These are phyloP conservation scores for Triangularia setosa DNA, from an alignment of 2,329 filamentous ascomycete genomes.

Conservation along the genomic window DNA sequence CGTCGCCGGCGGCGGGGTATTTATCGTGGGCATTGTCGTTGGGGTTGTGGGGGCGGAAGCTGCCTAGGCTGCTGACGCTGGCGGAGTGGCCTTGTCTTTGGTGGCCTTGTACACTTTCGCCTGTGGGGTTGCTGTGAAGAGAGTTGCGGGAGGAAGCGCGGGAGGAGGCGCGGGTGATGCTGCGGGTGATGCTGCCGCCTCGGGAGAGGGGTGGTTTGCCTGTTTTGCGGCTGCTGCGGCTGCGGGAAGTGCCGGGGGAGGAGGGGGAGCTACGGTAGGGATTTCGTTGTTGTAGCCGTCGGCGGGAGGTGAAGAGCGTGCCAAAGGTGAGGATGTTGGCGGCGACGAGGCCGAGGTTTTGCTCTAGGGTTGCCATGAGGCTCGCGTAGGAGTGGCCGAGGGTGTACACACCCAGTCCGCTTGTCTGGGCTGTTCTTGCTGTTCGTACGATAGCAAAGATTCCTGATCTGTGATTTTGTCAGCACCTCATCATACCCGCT, in stretches of 20 bases:
- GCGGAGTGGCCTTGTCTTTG: neutral
- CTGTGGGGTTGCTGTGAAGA: neutral
- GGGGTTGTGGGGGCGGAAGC: neutral
- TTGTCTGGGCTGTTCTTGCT: constrained; percentile 33
- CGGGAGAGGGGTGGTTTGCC: neutral
- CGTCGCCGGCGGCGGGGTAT: no score
- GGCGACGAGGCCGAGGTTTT: constrained; percentile 36
- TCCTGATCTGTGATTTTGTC: constrained; percentile 25
- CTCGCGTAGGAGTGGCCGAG: constrained; percentile 31
- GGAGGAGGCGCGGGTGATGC: neutral
- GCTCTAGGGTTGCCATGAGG: constrained; percentile 35
- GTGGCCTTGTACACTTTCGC: neutral
- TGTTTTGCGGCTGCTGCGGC: neutral
- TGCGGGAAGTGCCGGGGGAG: neutral
- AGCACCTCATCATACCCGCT: neutral
- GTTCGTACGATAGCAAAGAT: constrained; percentile 34
- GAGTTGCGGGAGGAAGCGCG: neutral
- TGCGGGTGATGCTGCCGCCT: neutral
- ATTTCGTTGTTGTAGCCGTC: constrained; percentile 7
- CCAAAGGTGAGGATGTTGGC: constrained; percentile 36
- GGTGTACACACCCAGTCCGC: constrained; percentile 28
- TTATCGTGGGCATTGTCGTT: neutral
- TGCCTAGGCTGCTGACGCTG: neutral
- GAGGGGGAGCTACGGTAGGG: constrained; percentile 2
- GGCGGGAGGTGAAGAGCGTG: constrained; percentile 28